Base-by-base conservation (phyloP, 2,329 filamentous ascomycete genomes). In the Nemania sp. region DNA sequence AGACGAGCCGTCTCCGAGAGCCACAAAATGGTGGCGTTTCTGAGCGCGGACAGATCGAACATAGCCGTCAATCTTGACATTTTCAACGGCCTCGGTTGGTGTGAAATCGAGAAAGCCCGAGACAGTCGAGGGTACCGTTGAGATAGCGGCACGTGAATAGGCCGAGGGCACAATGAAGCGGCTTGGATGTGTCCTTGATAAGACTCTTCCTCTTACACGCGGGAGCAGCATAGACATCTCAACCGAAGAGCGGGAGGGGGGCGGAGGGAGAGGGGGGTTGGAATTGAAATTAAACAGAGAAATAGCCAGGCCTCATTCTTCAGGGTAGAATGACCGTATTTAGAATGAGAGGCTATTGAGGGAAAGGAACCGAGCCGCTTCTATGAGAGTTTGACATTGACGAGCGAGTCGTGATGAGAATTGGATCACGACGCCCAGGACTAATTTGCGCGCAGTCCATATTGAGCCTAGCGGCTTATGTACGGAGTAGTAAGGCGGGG, bases 1-100 rank as follows among this genome's bases (percentile, higher is more conserved):
- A 43, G 90, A 92, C 12, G 92, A 96, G 46, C 95, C 95, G 80
- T 99, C 95, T 11, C 89, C 89, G 54, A 98, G 81, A 61, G 92
- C 86, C 54, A 93, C 89, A 77, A 99, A 98, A 5, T 90, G 88
- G 61, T 90, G 82, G 20, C 84, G 84, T 74, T 97, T 96, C 80
- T 96, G 92, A 74, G 91, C 90, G 64, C 94, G 85, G 62, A 97
- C 88, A 3, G 91, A 94, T 65, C 91, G 86, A 57, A 97, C 83
- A 78, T 90, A 94, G 63, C 93, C 94, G 73, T 90, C 84, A 68
- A 97, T 80, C 59, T 82, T 81, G 49, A 89, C 80, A 68, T 81
- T 74, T n/a, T 75, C 67, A 42, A 79, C 76, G 47, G 77, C 71
- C 35, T 77, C 73, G 17, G 74, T 67, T 1, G 83, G 81, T 42